Conservation (phyloP, 179 eudicot genomes). For the Heliamphora pulchella region DNA sequence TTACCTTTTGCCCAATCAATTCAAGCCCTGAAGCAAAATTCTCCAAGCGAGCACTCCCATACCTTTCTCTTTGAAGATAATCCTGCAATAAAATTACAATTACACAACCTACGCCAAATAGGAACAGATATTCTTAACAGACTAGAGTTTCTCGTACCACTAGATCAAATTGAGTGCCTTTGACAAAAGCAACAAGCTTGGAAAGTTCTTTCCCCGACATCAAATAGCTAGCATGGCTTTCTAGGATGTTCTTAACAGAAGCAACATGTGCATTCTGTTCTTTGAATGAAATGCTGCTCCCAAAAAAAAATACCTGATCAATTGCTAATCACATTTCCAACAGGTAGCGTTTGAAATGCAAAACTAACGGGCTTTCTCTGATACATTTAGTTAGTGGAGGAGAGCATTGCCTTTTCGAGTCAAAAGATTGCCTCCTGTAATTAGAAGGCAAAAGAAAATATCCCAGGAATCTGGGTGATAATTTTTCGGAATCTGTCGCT, state of each 20-base stretch:
- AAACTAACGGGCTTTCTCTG: too few relatives aligned
- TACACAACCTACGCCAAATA: not conserved
- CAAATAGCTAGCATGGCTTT: conserved; percentile 89
- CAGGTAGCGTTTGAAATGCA: too few relatives aligned
- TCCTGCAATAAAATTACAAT: conserved; percentile 42
- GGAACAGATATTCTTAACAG: not conserved
- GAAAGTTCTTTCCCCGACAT: conserved; percentile 98
- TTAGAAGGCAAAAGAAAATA: conserved; percentile 66
- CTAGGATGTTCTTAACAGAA: conserved; percentile 85
- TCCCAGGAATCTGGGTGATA: conserved; percentile 84
- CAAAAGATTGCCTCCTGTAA: conserved; percentile 53
- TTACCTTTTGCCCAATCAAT: conserved; percentile 89
- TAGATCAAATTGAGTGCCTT: conserved; percentile 93
- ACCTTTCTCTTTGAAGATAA: conserved; percentile 84
- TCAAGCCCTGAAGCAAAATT: conserved; percentile 95
- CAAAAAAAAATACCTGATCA: not conserved
- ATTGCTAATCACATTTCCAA: too few relatives aligned
- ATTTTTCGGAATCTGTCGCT: conserved; percentile 52
- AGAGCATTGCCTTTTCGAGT: conserved; percentile 51
- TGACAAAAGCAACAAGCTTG: conserved; percentile 94
- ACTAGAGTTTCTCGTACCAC: conserved; percentile 44
- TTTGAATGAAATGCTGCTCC: conserved; percentile 55
- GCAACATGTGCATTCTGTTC: conserved; percentile 84
- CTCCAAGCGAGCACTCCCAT: conserved; percentile 93
- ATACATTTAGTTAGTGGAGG: not conserved